Percentiles rank a stretch among this genome's conserved stretches.
These are phyloP conservation scores for Drechslerella coelobrocha DNA, from an alignment of 2,329 filamentous ascomycete species.

Conservation along the genomic window DNA sequence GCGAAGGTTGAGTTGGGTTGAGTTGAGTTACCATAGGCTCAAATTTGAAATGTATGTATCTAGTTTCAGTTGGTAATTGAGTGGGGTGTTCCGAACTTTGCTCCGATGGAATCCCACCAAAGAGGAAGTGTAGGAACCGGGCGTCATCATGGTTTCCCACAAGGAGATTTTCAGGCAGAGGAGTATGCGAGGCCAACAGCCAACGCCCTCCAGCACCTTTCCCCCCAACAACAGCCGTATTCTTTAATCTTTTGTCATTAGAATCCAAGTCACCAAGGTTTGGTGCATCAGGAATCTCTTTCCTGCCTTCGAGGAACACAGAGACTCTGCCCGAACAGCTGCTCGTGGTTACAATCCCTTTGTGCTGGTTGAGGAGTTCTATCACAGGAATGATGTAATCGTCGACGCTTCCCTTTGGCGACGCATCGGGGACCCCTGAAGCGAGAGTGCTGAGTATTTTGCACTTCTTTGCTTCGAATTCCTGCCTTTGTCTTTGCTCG, in stretches of 20 bases:
- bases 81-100: slow-evolving; percentile 25
- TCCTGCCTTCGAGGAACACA: slow-evolving; percentile 83
- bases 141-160: slow-evolving; percentile 54
- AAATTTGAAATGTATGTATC: slow-evolving; percentile 83
- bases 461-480: slow-evolving; percentile 64
- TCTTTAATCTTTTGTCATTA: background rate
- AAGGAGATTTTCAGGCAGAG: slow-evolving; percentile 59
- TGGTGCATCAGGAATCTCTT: slow-evolving; percentile 56
- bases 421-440: slow-evolving; percentile 74
- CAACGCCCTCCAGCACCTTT: slow-evolving; percentile 85
- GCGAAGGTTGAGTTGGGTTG: slow-evolving; percentile 54
- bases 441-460: slow-evolving; percentile 75
- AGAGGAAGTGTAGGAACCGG: slow-evolving; percentile 60
- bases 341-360: slow-evolving; percentile 86
- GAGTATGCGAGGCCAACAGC: slow-evolving; percentile 87
- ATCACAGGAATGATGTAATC: slow-evolving; percentile 78
- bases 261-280: slow-evolving; percentile 1
- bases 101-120: slow-evolving; percentile 53
- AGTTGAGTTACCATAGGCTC: slow-evolving; percentile 78
- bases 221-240: slow-evolving; percentile 71
- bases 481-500: slow-evolving; percentile 8
- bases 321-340: slow-evolving; percentile 88
- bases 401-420: slow-evolving; percentile 88
- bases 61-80: slow-evolving; percentile 57
- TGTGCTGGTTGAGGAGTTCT: slow-evolving; percentile 74